phyloP scores from a whole-genome alignment of 192 early-diverging fungal species.

The Coemansia asiatica region DNA sequence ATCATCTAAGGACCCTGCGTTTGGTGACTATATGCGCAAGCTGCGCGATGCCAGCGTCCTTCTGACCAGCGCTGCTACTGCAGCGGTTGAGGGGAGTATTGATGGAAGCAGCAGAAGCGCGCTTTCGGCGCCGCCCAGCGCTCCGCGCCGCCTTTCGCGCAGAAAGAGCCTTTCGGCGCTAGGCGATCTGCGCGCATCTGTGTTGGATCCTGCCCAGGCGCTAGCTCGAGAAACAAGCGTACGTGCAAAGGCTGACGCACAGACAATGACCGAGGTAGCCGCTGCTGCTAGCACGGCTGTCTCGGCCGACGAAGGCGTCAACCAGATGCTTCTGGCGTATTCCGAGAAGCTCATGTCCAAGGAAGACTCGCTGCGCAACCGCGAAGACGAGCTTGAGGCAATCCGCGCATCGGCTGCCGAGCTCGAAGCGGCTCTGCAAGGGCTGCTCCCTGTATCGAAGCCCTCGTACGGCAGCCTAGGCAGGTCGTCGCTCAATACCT shows the following conservation, averaged over 20 bases:
- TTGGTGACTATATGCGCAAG: slow-evolving; percentile 27
- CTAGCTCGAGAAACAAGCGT: neutral
- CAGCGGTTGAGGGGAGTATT: slow-evolving; percentile 13
- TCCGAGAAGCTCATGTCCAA: slow-evolving; percentile 51
- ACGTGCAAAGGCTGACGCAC: slow-evolving; percentile 11
- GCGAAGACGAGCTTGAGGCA: slow-evolving; percentile 50
- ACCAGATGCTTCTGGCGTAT: slow-evolving; percentile 44
- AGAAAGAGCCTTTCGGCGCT: slow-evolving; percentile 19
- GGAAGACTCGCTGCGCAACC: slow-evolving; percentile 48
- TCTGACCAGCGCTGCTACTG: slow-evolving; percentile 21
- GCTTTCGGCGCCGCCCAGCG: neutral
- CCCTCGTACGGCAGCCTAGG: slow-evolving; percentile 4
- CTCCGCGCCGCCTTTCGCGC: slow-evolving; percentile 9
- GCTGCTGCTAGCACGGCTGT: neutral
- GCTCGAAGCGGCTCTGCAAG: slow-evolving; percentile 19
- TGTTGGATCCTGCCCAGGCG: neutral
- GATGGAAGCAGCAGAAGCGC: neutral
- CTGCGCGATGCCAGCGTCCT: slow-evolving; percentile 15
- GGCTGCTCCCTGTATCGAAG: slow-evolving; percentile 15
- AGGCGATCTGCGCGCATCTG: neutral
- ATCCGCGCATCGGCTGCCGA: slow-evolving; percentile 17
- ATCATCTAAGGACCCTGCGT: slow-evolving; percentile 6
- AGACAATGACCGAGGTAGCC: slow-evolving; percentile 32
- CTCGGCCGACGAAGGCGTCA: slow-evolving; percentile 15
- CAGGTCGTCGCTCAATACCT: slow-evolving; percentile 10